phyloP scores from a whole-genome alignment of 208 protist genomes.

The Leishmania mexicana region DNA sequence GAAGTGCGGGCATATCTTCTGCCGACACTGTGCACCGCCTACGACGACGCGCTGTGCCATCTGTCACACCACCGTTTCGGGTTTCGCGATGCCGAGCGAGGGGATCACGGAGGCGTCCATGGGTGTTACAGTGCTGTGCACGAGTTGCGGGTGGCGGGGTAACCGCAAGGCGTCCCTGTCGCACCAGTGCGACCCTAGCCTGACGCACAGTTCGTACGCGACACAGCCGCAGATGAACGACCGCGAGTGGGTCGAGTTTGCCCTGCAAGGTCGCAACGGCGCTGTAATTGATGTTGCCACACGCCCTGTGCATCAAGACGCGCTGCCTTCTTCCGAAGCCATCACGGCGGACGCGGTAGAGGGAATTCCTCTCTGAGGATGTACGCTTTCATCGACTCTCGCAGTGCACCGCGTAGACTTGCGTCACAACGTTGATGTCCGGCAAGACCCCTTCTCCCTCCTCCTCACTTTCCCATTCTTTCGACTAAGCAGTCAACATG shows the following conservation, averaged over 20 bases:
- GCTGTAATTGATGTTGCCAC: neutral
- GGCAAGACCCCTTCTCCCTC: neutral
- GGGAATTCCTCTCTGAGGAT: conserved; percentile 14
- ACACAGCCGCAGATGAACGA: conserved; percentile 50
- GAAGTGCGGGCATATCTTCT: conserved; percentile 80
- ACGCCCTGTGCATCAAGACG: neutral
- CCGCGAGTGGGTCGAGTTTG: conserved; percentile 50
- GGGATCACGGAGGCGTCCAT: conserved; percentile 37
- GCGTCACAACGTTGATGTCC: neutral
- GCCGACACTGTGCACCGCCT: conserved; percentile 45
- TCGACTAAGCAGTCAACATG: neutral
- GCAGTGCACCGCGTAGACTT: neutral
- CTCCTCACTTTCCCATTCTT: neutral
- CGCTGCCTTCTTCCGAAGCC: conserved; percentile 7
- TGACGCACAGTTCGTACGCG: conserved; percentile 55
- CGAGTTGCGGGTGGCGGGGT: conserved; percentile 75
- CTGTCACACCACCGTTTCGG: conserved; percentile 41
- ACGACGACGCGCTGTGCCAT: conserved; percentile 44
- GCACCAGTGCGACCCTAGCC: conserved; percentile 55
- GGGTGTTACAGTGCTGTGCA: conserved; percentile 64
- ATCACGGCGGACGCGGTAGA: conserved; percentile 13
- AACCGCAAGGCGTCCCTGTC: conserved; percentile 44
- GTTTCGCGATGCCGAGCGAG: conserved; percentile 32
- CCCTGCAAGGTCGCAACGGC: conserved; percentile 13
- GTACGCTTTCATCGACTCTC: neutral